A percentile compares a stretch with the other conserved stretches of the same genome.
These are phyloP conservation scores for Xylogone sp. DNA, from an alignment of 2,329 filamentous ascomycete genomes.

Conservation along the genomic window DNA sequence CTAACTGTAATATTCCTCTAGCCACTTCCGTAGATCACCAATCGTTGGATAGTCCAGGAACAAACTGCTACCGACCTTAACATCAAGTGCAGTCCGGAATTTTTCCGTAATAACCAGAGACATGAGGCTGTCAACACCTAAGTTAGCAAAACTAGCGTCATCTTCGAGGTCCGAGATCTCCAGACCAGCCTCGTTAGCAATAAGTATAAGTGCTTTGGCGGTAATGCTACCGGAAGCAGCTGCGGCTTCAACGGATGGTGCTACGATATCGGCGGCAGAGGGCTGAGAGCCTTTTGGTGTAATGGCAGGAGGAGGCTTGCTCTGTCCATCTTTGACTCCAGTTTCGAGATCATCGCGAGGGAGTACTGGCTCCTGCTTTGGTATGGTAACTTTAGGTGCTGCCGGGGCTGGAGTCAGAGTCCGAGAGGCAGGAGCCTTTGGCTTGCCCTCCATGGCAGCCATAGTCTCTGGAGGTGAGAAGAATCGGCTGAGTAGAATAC, in stretches of 20 bases:
- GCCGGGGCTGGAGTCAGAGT: neutral
- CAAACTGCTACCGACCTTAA: constrained; percentile 24
- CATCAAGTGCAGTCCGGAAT: constrained; percentile 29
- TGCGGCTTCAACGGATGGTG: no score
- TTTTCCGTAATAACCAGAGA: constrained; percentile 27
- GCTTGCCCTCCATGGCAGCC: no score
- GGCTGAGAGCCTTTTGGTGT: no score
- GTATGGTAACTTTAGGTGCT: no score
- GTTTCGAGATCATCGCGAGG: no score
- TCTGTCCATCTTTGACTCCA: no score
- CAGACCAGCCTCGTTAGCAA: constrained; percentile 28
- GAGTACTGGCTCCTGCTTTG: no score
- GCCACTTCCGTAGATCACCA: constrained; percentile 25
- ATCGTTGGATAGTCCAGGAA: constrained; percentile 34
- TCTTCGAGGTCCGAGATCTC: constrained; percentile 21
- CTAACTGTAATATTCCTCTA: constrained; percentile 26
- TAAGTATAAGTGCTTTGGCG: constrained; percentile 25
- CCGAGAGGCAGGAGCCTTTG: no score
- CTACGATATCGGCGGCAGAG: no score
- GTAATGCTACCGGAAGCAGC: constrained; percentile 20
- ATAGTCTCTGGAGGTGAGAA: constrained; percentile 31
- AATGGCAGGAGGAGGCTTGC: no score
- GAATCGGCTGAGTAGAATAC: constrained; percentile 34
- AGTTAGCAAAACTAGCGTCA: constrained; percentile 24
- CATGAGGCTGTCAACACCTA: constrained; percentile 34